These are phyloP conservation scores for Xylona heveae DNA, from an alignment of 495 filamentous ascomycete species.

Conservation along the genomic window DNA sequence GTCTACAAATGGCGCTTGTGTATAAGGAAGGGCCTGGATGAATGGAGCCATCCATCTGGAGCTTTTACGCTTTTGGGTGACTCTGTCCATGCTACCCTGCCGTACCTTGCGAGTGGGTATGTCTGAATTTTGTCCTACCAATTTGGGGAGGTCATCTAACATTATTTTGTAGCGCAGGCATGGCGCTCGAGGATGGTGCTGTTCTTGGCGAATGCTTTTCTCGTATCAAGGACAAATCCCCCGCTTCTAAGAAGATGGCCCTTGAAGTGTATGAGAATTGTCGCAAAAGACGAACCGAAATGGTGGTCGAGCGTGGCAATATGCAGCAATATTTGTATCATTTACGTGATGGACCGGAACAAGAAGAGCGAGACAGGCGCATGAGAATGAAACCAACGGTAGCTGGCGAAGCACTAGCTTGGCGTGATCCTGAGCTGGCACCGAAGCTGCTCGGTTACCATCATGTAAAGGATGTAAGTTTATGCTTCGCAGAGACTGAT, in stretches of 20 bases:
- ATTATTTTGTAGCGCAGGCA: no score
- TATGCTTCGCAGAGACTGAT: no score
- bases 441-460: conserved; percentile 27
- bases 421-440: conserved; percentile 26
- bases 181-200: conserved; percentile 11
- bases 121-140: no score
- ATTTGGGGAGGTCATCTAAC: no score
- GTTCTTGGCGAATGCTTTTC: conserved; percentile 19
- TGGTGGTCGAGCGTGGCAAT: conserved; percentile 28
- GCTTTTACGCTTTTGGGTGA: conserved; percentile 10
- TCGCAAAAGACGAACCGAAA: conserved; percentile 25
- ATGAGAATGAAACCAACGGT: conserved; percentile 19
- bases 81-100: conserved; percentile 2
- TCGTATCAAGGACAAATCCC: conserved; percentile 15
- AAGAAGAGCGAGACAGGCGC: conserved; percentile 25
- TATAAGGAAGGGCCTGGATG: conserved; percentile 7
- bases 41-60: conserved; percentile 7
- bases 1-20: conserved; percentile 12
- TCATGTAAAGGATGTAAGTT: conserved; percentile 20
- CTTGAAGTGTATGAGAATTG: conserved; percentile 26
- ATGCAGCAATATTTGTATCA: conserved; percentile 29
- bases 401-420: conserved; percentile 22
- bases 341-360: conserved; percentile 29
- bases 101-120: not conserved
- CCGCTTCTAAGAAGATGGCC: conserved; percentile 15